These are phyloP conservation scores for Penicillium freii DNA, from an alignment of 2,329 filamentous ascomycete species.

Conservation along the genomic window DNA sequence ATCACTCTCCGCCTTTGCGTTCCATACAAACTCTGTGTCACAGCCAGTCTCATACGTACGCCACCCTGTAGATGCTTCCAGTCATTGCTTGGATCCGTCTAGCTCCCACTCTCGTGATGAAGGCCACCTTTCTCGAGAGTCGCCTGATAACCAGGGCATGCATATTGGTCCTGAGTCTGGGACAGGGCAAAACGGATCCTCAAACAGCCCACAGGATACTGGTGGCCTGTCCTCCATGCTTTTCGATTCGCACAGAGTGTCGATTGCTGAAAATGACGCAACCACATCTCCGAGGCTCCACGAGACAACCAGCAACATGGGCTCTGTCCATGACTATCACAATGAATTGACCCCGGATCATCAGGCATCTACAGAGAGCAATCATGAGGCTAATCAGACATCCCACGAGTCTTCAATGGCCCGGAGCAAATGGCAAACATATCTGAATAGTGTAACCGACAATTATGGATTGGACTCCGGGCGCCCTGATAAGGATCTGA, in stretches of 20 bases:
- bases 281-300: slow-evolving; percentile 4
- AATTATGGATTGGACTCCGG: slow-evolving; percentile 71
- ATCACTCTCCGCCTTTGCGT: slow-evolving; percentile 30
- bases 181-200: background rate
- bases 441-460: slow-evolving; percentile 36
- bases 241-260: slow-evolving; percentile 7
- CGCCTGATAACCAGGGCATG: slow-evolving; percentile 9
- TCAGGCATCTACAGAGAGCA: slow-evolving; percentile 2
- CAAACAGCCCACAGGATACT: background rate
- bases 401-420: slow-evolving; percentile 17
- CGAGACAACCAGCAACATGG: background rate
- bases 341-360: background rate
- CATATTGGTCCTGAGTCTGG: background rate
- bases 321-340: slow-evolving; percentile 4
- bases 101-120: slow-evolving; percentile 10
- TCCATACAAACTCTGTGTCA: slow-evolving; percentile 33
- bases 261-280: background rate
- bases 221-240: slow-evolving; percentile 8
- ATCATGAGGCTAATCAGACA: slow-evolving; percentile 7
- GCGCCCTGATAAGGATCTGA: slow-evolving; percentile 65
- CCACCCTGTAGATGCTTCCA: slow-evolving; percentile 34
- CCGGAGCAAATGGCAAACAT: slow-evolving; percentile 32
- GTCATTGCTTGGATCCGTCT: slow-evolving; percentile 33
- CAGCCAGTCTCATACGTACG: slow-evolving; percentile 39
- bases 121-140: background rate